phyloP scores from a whole-genome alignment of 345 rosid species.

The Eucalyptus cloeziana region DNA sequence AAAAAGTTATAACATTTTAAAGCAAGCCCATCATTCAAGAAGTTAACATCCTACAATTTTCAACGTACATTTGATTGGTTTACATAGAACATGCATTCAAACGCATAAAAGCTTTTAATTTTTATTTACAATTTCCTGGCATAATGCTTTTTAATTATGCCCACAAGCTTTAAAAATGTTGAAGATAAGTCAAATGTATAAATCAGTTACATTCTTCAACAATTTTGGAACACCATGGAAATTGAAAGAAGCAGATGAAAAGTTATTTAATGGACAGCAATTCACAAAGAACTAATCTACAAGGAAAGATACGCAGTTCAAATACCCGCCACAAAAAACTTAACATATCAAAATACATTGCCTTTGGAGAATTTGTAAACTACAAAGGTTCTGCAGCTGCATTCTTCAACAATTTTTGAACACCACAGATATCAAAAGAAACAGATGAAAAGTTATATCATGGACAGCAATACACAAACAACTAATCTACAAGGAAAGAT shows the following conservation, averaged over 20 bases:
- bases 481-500: not conserved
- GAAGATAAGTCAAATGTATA: not conserved
- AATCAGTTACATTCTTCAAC: no score
- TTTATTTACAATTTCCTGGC: not conserved
- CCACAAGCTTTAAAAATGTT: not conserved
- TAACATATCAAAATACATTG: not conserved
- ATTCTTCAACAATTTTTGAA: not conserved
- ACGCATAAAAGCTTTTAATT: not conserved
- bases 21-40: not conserved
- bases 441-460: not conserved
- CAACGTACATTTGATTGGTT: not conserved
- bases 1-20: not conserved
- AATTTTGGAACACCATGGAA: not conserved
- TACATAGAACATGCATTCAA: not conserved
- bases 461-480: not conserved
- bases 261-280: not conserved
- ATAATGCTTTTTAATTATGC: not conserved
- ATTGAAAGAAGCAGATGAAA: not conserved
- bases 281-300: not conserved
- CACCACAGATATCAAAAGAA: not conserved
- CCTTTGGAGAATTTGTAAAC: not conserved
- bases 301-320: not conserved
- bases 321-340: not conserved
- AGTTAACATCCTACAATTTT: not conserved
- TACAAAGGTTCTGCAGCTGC: not conserved